Conservation (phyloP, 2,329 filamentous ascomycete species). For the Calonectria naviculata region DNA sequence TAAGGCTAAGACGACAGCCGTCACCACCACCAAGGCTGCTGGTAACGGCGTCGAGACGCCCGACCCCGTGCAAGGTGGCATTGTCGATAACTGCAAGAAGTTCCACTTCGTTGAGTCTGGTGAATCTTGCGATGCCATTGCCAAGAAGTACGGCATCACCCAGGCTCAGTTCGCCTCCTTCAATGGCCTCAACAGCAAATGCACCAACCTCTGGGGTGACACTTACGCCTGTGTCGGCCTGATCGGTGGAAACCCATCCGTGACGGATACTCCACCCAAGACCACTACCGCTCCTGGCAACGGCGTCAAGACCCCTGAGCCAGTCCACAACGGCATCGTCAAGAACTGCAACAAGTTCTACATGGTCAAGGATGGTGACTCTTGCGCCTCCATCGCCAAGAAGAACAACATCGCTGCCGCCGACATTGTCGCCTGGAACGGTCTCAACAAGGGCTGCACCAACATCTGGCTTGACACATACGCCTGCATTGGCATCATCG, state of each 20-base stretch:
- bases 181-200: not conserved
- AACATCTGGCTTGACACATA: constrained; percentile 10
- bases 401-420: not conserved
- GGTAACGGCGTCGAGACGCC: not conserved
- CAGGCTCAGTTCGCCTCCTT: not conserved
- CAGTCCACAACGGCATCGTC: constrained; percentile 29
- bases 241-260: not conserved
- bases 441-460: constrained; percentile 12
- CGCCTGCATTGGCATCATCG: constrained; percentile 1
- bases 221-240: constrained; percentile 10
- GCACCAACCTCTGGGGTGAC: not conserved
- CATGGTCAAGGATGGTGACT: not conserved
- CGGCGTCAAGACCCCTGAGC: constrained; percentile 19
- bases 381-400: not conserved
- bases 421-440: constrained; percentile 34
- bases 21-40: not conserved
- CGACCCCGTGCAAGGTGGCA: not conserved
- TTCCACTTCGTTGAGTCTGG: not conserved
- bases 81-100: constrained; percentile 9
- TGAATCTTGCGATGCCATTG: not conserved
- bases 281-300: not conserved
- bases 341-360: constrained; percentile 33
- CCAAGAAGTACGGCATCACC: not conserved
- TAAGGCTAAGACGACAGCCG: not conserved
- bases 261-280: not conserved